Conservation (phyloP, 768 basidiomycete species). For the Suillus spraguei region DNA sequence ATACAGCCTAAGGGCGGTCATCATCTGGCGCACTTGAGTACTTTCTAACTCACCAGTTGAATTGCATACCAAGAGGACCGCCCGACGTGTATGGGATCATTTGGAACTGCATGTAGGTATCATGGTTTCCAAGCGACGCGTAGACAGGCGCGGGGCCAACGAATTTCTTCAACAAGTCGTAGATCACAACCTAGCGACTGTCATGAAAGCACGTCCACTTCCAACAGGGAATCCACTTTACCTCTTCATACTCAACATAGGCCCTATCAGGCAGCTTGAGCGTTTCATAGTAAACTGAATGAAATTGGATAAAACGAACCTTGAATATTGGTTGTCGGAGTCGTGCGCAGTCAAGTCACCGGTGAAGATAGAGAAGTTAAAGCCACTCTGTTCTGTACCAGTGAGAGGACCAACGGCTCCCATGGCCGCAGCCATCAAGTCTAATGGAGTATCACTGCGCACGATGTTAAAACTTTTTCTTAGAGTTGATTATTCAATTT, state of each 20-base stretch:
- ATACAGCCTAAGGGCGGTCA: too few species aligned
- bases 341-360: conserved; percentile 79
- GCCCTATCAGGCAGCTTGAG: conserved; percentile 37
- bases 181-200: too few species aligned
- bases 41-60: too few species aligned
- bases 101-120: too few species aligned
- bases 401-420: conserved; percentile 68
- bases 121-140: too few species aligned
- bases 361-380: conserved; percentile 69
- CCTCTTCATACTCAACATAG: conserved; percentile 64
- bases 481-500: background rate
- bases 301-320: conserved; percentile 35
- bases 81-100: too few species aligned
- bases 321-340: conserved; percentile 62
- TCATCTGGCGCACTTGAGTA: too few species aligned
- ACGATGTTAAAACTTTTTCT: background rate
- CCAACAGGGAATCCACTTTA: conserved; percentile 21
- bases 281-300: too few species aligned
- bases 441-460: conserved; percentile 58
- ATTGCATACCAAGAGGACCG: too few species aligned
- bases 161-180: too few species aligned
- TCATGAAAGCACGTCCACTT: background rate
- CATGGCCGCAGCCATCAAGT: conserved; percentile 58
- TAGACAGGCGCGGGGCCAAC: too few species aligned
- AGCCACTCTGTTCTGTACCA: conserved; percentile 57